phyloP scores from a whole-genome alignment of 2,329 filamentous ascomycete species.

The Cercospora zeae-maydis region DNA sequence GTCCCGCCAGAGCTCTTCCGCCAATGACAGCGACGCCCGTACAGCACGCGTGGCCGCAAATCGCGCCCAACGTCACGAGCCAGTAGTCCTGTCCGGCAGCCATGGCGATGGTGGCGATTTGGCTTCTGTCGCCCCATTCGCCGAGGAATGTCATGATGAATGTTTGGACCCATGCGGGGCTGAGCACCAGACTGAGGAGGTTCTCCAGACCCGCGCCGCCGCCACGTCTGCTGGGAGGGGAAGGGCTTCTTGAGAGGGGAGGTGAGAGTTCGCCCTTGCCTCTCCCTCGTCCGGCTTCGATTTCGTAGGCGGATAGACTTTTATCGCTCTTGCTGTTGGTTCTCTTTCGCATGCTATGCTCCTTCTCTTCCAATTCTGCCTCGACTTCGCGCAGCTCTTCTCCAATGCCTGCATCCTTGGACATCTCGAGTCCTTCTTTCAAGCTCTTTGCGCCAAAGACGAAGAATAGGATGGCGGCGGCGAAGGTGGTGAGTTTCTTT shows the following conservation, averaged over 20 bases:
- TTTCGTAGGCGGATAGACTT: constrained; percentile 56
- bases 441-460: constrained; percentile 83
- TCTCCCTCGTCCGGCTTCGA: constrained; percentile 42
- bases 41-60: constrained; percentile 82
- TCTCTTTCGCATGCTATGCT: constrained; percentile 57
- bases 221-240: constrained; percentile 25
- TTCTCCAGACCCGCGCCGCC: constrained; percentile 67
- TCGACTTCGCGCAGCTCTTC: constrained; percentile 98
- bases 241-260: constrained; percentile 29
- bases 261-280: constrained; percentile 27
- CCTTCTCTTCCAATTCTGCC: constrained; percentile 87
- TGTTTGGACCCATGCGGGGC: constrained; percentile 96
- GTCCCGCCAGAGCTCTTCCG: constrained; percentile 85
- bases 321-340: constrained; percentile 65
- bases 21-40: constrained; percentile 89
- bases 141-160: constrained; percentile 99
- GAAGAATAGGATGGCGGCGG: constrained; percentile 81
- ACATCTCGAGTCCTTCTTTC: constrained; percentile 83
- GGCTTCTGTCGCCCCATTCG: constrained; percentile 95
- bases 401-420: constrained; percentile 82
- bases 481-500: constrained; percentile 83
- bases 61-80: constrained; percentile 92
- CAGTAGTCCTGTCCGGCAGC: constrained; percentile 97
- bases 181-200: constrained; percentile 79
- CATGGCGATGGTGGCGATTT: constrained; percentile 99